Base-by-base conservation (phyloP, 2,329 filamentous ascomycete genomes). In the Sclerotiophoma versabilis region DNA sequence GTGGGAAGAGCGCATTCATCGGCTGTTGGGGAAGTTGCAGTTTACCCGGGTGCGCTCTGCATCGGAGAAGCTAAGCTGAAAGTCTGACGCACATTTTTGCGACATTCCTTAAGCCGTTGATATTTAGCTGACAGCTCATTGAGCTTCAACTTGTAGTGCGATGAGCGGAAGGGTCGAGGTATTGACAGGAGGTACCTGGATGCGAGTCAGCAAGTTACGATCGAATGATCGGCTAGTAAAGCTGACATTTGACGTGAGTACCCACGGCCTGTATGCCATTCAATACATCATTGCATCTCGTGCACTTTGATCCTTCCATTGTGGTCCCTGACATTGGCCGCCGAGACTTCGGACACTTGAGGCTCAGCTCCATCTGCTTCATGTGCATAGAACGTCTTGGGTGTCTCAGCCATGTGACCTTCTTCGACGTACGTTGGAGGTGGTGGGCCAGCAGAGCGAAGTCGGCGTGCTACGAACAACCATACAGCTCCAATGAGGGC, bases 331-430 rank as follows among this genome's bases (percentile, higher is more conserved):
- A 10, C 25, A 8, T 54, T 44, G 5, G 38, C 44, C 15, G 49
- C 49, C 14, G 49, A 41, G 15, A 52, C 22, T 11, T 52, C 49
- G 8, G 41, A 39, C 12, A 52, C 34, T 15, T 52, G 49, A 17
- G 22, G 27, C 2, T 22, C 34, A 15, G 5, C 8, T 17, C 34
- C 49, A 27, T 52, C 49, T 5, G 49, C 49, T 26, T 52, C 42
- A 22, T 41, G 17, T 6, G 49, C 42, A 14, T 41, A 46, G 7
- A 23, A 26, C 6, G 3, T 25, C 27, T 52, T 46, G 7, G 41
- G 17, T 3, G 9, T 15, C 1, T 27, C 34, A 14, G 8, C 9
- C 7, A 1, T 8, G n/a, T 45, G 12, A 8, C 10, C 27, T 41
- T 27, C 41, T 20, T 52, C 49, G 5, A 27, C 17, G 10, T 46